A percentile compares a stretch with the other conserved stretches of the same genome.
These are phyloP conservation scores for Kuraishia cidri DNA, from an alignment of 805 yeast species.

Conservation along the genomic window DNA sequence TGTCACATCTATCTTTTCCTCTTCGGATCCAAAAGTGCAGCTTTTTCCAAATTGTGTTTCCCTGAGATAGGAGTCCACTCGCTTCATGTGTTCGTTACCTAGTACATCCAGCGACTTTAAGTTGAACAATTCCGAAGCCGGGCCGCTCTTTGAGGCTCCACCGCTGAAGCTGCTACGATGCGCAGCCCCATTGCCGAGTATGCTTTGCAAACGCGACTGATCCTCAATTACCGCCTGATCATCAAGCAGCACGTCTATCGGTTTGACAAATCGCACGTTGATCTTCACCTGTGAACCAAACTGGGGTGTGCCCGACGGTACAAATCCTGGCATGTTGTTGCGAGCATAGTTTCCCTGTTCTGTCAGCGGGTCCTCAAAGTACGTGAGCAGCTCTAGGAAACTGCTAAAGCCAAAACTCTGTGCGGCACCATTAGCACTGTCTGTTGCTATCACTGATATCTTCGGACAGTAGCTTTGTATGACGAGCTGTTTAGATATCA, in stretches of 20 bases:
- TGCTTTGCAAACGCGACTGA: slow-evolving; percentile 6
- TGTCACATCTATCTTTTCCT: slow-evolving; percentile 1
- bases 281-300: slow-evolving; percentile 3
- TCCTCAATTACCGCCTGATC: slow-evolving; percentile 9
- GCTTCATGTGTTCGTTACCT: slow-evolving; percentile 12
- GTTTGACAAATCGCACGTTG: slow-evolving; percentile 16
- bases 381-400: slow-evolving; percentile 13
- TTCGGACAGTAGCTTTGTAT: slow-evolving; percentile 20
- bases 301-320: too few relatives aligned
- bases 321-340: background rate
- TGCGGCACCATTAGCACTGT: slow-evolving; percentile 13
- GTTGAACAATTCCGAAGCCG: slow-evolving; percentile 13
- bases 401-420: slow-evolving; percentile 8
- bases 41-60: slow-evolving; percentile 2
- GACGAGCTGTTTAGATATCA: slow-evolving; percentile 16
- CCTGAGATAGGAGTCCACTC: slow-evolving; percentile 9
- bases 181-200: slow-evolving; percentile 6
- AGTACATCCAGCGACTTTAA: slow-evolving; percentile 7
- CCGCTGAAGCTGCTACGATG: slow-evolving; percentile 6
- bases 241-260: slow-evolving; percentile 12
- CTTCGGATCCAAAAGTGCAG: background rate
- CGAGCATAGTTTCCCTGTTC: slow-evolving; percentile 2
- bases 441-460: slow-evolving; percentile 18
- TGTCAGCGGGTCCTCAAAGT: slow-evolving; percentile 16
- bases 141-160: background rate